Evolutionary conservation across 345 rosid genomes (phyloP), one percentile per base, ranked within the genome.

Genomic region (Nephelium lappaceum): DNA sequence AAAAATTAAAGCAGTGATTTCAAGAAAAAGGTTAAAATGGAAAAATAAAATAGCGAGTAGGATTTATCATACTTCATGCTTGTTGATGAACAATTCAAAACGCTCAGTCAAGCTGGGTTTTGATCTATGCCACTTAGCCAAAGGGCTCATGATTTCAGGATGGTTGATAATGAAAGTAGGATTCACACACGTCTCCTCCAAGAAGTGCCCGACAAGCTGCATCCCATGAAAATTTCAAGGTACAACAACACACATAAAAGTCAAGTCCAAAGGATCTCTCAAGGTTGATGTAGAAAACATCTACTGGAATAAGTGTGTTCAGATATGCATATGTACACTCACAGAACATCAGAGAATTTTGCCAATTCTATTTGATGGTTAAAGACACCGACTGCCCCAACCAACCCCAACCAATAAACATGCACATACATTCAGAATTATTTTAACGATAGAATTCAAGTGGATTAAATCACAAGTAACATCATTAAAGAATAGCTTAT

Each of bases 161-260:
- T 92, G 99, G 87, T 94, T 88, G 73, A 92, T 94, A 75, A 97
- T 94, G 87, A 91, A 97, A 45, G 98, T 74, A 66, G 99, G 99
- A 81, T 97, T 97, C 60, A 94, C 93, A 78, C 99, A 97, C 0
- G 88, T 89, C 78, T 85, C 98, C 87, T 97, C 99, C 68, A 97
- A 82, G 78, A 94, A 97, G 80, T 94, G 93, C 3, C 99, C 99
- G 74, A 92, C 99, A 84, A 97, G 93, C 98, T 97, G 92, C 79
- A 81, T 69, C 18, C 71, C 39, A 67, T 63, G 14, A 73, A 21
- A 74, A 53, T 18, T 15, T 76, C 51, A 72, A 65, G 62, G 43
- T 39, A 58, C 58, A 75, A 45, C 11, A 43, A 27, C 18, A 36
- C 2, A n/a, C 57, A 67, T 23, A 11, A 63, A 61, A 16, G 24